Base-by-base conservation (phyloP, 2,329 filamentous ascomycete genomes). In the Ophiocordyceps camponoti-floridani region DNA sequence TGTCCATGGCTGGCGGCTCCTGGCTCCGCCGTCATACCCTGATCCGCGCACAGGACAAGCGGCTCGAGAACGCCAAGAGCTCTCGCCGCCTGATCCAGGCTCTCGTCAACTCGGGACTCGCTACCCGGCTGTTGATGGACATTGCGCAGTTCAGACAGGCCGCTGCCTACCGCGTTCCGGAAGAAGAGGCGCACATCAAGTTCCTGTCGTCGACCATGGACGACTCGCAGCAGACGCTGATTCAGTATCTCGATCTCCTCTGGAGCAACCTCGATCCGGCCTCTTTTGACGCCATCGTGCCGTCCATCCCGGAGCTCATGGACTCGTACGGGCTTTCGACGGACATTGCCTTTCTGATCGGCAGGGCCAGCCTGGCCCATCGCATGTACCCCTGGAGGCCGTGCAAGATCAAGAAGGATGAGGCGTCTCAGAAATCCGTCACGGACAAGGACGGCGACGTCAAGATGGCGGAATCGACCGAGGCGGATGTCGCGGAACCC, bases 91-190 rank as follows among this genome's bases (percentile, higher is more conserved):
- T 98, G 2, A 79, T 94, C 58, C 79, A 78, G 54, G 80, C 85
- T 12, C 67, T 98, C 35, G 78, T 81, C 3, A 80, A 88, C 19
- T 82, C 82, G 0, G 78, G 78, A 43, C 72, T 96, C 43, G 84
- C 84, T 23, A 82, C 84, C 1, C 82, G 85, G 47, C 70, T 96
- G 2, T 72, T 98, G n/a, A 75, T 96, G 52, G 82, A 87, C 41
- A 81, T 98, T 52, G 84, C 88, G 0, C 88, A 95, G 56, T 87
- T 94, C 60, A 79, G 86, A 42, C 81, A 93, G 56, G 78, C 82
- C n/a, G 91, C 86, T 49, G 76, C 91, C 23, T 93, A 82, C 62
- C 78, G 78, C 38, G 65, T 81, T 1, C 73, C 82, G 7, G 77
- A 86, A 33, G 69, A 72, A 23, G 76, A 82, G 47, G 80, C 84